Evolutionary conservation across 2,329 filamentous ascomycete genomes (phyloP), one percentile per base, ranked within the genome.

Genomic region (Chaetomium strumarium): DNA sequence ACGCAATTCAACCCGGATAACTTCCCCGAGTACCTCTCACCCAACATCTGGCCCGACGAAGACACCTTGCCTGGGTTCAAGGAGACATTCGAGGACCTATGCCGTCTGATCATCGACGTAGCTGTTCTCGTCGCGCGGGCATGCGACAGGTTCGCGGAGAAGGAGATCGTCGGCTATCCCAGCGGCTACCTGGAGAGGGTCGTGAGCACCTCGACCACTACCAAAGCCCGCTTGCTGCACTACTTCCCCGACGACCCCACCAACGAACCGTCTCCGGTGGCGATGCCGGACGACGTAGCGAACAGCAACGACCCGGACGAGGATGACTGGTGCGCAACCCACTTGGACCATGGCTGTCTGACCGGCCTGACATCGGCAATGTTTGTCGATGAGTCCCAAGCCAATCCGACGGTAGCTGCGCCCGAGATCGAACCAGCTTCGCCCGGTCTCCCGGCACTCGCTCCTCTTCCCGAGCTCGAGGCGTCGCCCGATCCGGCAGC

Each of bases 321-420:
- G 55, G 91, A 96, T 68, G 88, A 95, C 71, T 99, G 93, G 93
- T 99, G 92, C 68, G 88, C 90, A 3, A 90, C 86, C 1, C 88
- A 93, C 67, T 75, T 93, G 52, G 92, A 97, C 68, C 90, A 96
- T 63, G 90, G 93, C 40, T 97, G 92, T 66, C 77, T 99, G 31
- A 99, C 93, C 0, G 92, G 91, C 13, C 77, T 99, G 33, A 99
- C 93, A 0, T 92, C 87, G 2, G 91, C 92, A 60, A 96, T 97
- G 90, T 97, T 95, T 68, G 79, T 97, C 57, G 90, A 97, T 65
- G 92, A 97, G 71, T 70, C 66, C 20, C 64, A 61, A 41, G 64
- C 65, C 10, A 61, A 67, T 34, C 59, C 64, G 3, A 52, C 58
- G 8, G 59, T 58, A 2, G 50, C 55, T 1, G 61, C 65, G 24